Evolutionary conservation across 169 alveolate genomes (phyloP).

Genomic region (Eimeria praecox): DNA sequence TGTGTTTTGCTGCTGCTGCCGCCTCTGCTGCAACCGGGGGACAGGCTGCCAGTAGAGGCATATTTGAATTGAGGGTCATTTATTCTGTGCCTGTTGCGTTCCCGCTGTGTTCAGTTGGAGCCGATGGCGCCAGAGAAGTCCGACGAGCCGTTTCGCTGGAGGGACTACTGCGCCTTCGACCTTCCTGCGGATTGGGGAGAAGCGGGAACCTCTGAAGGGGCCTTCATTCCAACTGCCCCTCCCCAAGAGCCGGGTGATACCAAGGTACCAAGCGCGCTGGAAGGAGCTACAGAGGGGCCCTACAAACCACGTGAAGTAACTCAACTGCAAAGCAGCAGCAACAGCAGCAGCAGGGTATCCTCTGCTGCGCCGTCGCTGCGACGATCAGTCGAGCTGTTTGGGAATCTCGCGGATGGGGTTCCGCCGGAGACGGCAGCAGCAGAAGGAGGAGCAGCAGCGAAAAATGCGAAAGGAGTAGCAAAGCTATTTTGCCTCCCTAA

Average conservation of each 20-base stretch:
- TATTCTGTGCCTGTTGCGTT: not conserved
- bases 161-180: conserved; percentile 62
- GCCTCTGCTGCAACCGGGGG: not conserved
- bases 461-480: conserved; percentile 1
- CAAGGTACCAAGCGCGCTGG: not conserved
- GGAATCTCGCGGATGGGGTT: conserved; percentile 7
- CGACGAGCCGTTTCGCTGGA: conserved; percentile 60
- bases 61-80: not conserved
- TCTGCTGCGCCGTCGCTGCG: conserved; percentile 23
- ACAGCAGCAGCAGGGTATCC: conserved; percentile 34
- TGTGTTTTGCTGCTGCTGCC: not conserved
- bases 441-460: not conserved
- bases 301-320: not conserved
- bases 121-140: conserved; percentile 52
- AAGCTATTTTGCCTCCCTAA: conserved; percentile 48
- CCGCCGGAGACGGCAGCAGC: not conserved
- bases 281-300: conserved; percentile 27
- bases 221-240: not conserved
- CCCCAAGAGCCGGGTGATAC: not conserved
- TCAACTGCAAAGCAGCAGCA: not conserved
- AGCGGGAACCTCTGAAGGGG: conserved; percentile 35
- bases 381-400: conserved; percentile 22
- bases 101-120: conserved; percentile 20
- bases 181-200: conserved; percentile 5
- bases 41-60: not conserved